phyloP scores from a whole-genome alignment of 1,284 basidiomycete species.

The Spongispora temasekensis region DNA sequence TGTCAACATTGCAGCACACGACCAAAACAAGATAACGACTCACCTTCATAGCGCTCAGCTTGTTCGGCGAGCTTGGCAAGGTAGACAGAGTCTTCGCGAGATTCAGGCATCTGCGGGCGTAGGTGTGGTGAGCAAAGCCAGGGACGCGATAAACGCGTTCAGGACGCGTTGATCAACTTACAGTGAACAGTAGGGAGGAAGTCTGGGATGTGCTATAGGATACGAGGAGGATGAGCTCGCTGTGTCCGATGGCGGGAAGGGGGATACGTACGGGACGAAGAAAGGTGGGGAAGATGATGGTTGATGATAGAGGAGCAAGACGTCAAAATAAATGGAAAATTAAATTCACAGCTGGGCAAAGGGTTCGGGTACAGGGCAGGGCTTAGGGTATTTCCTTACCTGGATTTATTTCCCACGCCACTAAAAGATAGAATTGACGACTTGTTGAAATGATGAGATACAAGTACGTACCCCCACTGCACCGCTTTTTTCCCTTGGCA shows the following conservation, averaged over 20 bases:
- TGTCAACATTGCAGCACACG: slow-evolving; percentile 12
- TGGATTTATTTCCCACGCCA: slow-evolving; percentile 27
- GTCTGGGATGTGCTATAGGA: slow-evolving; percentile 16
- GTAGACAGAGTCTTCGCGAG: slow-evolving; percentile 97
- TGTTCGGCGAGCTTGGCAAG: slow-evolving; percentile 99
- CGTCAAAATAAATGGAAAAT: slow-evolving; percentile 48
- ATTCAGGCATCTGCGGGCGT: slow-evolving; percentile 68
- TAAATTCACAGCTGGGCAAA: slow-evolving; percentile 53
- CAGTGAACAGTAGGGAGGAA: slow-evolving; percentile 29
- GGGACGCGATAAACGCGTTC: slow-evolving; percentile 36
- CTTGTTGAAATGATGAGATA: slow-evolving; percentile 5
- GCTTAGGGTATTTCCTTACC: slow-evolving; percentile 33
- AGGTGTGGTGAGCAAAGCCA: slow-evolving; percentile 25
- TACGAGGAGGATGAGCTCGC: slow-evolving; percentile 33
- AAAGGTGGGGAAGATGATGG: slow-evolving; percentile 45
- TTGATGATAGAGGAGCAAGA: slow-evolving; percentile 45
- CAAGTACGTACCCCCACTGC: slow-evolving; percentile 6
- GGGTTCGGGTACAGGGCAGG: slow-evolving; percentile 46
- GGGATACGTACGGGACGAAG: slow-evolving; percentile 35
- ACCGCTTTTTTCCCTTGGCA: too few species aligned
- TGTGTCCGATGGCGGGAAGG: slow-evolving; percentile 32
- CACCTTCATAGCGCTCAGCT: slow-evolving; percentile 97
- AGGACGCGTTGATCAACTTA: slow-evolving; percentile 35
- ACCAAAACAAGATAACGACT: slow-evolving; percentile 30
- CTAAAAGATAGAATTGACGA: slow-evolving; percentile 10